phyloP scores from a whole-genome alignment of 225 moss, liverwort and hornwort genomes.

The Thuidium tamariscinum region DNA sequence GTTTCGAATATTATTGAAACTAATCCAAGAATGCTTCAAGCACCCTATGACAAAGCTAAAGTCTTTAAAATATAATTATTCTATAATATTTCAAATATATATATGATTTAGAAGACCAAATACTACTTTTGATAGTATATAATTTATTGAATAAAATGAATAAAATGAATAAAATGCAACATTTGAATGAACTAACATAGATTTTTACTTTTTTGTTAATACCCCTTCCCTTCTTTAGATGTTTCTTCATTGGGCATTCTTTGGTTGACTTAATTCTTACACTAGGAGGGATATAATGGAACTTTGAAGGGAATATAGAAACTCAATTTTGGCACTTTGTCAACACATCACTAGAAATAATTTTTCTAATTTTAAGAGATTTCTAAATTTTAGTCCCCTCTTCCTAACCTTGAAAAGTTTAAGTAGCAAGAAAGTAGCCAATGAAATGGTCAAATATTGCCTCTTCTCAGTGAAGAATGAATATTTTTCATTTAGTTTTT shows the following conservation, averaged over 20 bases:
- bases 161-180: background rate
- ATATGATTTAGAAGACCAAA: background rate
- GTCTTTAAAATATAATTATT: background rate
- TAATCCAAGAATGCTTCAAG: too few relatives aligned
- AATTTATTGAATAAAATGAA: too few relatives aligned
- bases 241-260: background rate
- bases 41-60: too few relatives aligned
- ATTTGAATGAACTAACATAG: background rate
- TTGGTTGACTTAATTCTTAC: background rate
- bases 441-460: background rate
- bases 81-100: background rate
- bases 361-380: background rate
- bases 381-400: accelerated
- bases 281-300: accelerated
- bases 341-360: accelerated
- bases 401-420: accelerated
- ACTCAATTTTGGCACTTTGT: too few relatives aligned
- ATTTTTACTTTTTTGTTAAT: background rate
- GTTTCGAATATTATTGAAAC: too few relatives aligned
- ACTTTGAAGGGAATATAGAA: background rate
- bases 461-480: accelerated
- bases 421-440: background rate
- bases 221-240: accelerated
- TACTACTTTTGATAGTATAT: background rate
- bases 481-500: background rate